Conservation (phyloP, 2,329 filamentous ascomycete genomes). For the Triangularia setosa region DNA sequence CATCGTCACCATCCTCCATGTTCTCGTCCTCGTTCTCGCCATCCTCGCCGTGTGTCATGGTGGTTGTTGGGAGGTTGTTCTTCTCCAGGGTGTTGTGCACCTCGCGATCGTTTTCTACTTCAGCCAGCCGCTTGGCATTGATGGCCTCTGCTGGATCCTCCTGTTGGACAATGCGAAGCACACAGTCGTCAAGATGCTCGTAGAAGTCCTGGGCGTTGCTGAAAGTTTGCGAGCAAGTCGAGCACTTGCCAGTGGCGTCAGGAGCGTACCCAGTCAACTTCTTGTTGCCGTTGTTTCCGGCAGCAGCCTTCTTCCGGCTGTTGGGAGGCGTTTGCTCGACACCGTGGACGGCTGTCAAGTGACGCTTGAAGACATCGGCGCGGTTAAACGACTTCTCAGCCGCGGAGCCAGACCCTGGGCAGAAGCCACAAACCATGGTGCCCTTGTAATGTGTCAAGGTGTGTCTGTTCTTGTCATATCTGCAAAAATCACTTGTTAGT, state of each 20-base stretch:
- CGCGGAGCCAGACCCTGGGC: conserved; percentile 80
- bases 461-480: conserved; percentile 91
- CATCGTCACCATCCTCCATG: conserved; percentile 52
- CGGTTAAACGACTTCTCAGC: conserved; percentile 95
- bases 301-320: conserved; percentile 67
- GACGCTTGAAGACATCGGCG: conserved; percentile 92
- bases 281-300: conserved; percentile 46
- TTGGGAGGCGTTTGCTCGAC: conserved; percentile 93
- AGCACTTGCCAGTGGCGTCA: conserved; percentile 89
- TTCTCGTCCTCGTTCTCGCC: conserved; percentile 42
- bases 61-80: conserved; percentile 56
- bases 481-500: conserved; percentile 1
- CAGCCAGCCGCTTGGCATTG: conserved; percentile 62
- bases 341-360: conserved; percentile 83
- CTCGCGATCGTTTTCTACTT: conserved; percentile 60
- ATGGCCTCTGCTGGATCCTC: conserved; percentile 66
- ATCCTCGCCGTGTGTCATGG: conserved; percentile 30
- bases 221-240: conserved; percentile 87
- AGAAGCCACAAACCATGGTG: conserved; percentile 95
- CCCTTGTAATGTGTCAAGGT: conserved; percentile 95
- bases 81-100: conserved; percentile 61
- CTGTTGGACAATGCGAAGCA: conserved; percentile 67
- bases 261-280: conserved; percentile 68
- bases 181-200: conserved; percentile 84
- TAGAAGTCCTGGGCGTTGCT: conserved; percentile 96